A percentile compares a stretch with the other conserved stretches of the same genome.
phyloP scores from a whole-genome alignment of 2,329 filamentous ascomycete genomes.

The Fusarium secorum region DNA sequence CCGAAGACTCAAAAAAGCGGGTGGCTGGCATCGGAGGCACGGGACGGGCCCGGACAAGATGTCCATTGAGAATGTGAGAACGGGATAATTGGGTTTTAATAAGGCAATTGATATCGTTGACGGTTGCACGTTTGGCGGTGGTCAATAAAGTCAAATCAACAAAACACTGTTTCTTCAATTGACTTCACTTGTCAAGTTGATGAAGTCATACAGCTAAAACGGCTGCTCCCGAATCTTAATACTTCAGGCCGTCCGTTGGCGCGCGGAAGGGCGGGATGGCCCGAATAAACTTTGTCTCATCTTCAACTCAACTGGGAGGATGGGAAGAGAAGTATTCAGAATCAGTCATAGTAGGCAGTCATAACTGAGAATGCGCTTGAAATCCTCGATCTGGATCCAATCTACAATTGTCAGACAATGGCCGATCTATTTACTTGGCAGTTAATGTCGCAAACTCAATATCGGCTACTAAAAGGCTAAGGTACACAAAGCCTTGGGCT shows the following conservation, averaged over 20 bases:
- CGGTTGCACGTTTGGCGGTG: not conserved
- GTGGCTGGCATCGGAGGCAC: conserved; percentile 34
- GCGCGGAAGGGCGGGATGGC: conserved; percentile 37
- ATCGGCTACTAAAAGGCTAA: not conserved
- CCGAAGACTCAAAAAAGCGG: conserved; percentile 29
- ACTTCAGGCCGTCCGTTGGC: conserved; percentile 19
- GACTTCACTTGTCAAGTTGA: not conserved
- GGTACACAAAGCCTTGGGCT: not conserved
- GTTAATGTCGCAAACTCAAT: conserved; percentile 12
- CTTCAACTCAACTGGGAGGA: not conserved
- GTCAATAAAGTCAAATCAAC: not conserved
- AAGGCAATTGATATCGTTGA: not conserved
- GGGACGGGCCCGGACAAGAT: conserved; percentile 25
- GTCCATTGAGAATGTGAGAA: conserved; percentile 23
- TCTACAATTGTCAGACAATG: not conserved
- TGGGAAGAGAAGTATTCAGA: not conserved
- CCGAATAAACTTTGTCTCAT: conserved; percentile 36
- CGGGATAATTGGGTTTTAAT: not conserved
- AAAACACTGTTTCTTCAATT: not conserved
- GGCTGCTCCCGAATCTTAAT: conserved; percentile 10
- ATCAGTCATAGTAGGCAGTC: not conserved
- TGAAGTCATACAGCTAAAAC: conserved; percentile 5
- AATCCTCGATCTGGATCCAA: not conserved
- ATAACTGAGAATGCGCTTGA: not conserved
- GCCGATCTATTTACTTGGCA: not conserved